These are phyloP conservation scores for Colletotrichum sp. DNA, from an alignment of 2,329 filamentous ascomycete species.

Conservation along the genomic window DNA sequence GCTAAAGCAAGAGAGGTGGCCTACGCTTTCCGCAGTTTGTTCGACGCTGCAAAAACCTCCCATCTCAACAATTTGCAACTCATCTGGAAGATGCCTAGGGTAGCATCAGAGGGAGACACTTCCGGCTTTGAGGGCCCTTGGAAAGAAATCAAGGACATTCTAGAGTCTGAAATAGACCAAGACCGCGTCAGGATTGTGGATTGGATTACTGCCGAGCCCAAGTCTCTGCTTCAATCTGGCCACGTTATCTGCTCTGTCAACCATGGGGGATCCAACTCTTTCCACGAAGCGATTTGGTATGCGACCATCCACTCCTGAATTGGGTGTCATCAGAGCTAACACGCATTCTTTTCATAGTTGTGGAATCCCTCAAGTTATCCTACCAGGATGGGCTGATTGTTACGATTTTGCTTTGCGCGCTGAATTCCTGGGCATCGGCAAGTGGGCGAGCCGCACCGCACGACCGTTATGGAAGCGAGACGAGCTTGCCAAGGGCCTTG, in stretches of 20 bases:
- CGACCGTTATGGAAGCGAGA: constrained; percentile 37
- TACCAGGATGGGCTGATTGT: neutral
- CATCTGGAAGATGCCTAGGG: neutral
- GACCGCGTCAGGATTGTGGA: neutral
- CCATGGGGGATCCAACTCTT: neutral
- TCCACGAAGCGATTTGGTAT: neutral
- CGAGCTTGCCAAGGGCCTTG: constrained; percentile 5
- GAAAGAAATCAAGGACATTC: neutral
- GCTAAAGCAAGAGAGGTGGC: constrained; percentile 41
- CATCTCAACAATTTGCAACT: neutral
- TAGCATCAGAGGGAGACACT: neutral
- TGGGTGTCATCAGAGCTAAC: neutral
- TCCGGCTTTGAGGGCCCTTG: neutral
- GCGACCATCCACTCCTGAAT: neutral
- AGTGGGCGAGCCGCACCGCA: constrained; percentile 24
- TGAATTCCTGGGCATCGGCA: neutral
- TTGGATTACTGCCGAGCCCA: neutral
- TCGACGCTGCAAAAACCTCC: constrained; percentile 25
- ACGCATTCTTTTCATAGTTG: neutral
- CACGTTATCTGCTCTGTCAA: neutral
- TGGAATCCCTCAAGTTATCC: neutral
- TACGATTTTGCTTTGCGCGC: neutral
- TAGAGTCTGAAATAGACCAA: neutral
- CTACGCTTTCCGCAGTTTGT: constrained; percentile 35
- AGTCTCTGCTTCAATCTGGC: neutral